phyloP scores from a whole-genome alignment of 1,284 basidiomycete genomes.

The Ceratobasidium sp. region DNA sequence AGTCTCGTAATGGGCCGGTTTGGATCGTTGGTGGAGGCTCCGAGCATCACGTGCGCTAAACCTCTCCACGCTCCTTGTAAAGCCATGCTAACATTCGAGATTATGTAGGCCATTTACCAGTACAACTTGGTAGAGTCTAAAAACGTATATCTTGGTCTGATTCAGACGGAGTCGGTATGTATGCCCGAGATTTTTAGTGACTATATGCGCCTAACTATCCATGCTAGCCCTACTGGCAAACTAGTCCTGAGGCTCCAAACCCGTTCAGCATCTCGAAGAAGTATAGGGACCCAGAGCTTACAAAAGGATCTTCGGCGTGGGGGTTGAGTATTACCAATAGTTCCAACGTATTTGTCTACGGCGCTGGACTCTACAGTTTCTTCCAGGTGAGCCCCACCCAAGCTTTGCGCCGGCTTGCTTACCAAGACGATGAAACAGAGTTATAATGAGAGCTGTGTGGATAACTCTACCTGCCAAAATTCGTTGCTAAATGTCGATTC shows the following conservation, averaged over 20 bases:
- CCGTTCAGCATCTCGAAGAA: conserved; percentile 55
- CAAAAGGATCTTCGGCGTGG: conserved; percentile 67
- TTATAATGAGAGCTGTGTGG: conserved; percentile 63
- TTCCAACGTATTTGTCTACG: conserved; percentile 73
- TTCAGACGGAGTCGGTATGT: conserved; percentile 63
- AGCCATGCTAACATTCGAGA: not conserved
- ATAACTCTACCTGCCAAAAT: conserved; percentile 67
- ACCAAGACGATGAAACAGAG: conserved; percentile 8
- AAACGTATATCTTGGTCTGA: conserved; percentile 79
- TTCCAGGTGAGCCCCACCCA: conserved; percentile 63
- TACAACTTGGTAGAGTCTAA: conserved; percentile 73
- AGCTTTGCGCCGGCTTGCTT: not conserved
- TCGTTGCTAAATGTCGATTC: conserved; percentile 73
- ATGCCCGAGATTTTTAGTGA: not conserved
- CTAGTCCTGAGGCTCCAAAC: conserved; percentile 38
- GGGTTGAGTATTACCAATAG: conserved; percentile 69
- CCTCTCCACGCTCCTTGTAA: not conserved
- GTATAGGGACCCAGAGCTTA: conserved; percentile 70
- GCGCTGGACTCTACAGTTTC: conserved; percentile 78
- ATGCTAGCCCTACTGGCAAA: conserved; percentile 50
- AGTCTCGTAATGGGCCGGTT: conserved; percentile 58
- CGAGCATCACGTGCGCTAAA: conserved; percentile 69
- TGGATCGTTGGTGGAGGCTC: conserved; percentile 55
- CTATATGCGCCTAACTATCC: not conserved
- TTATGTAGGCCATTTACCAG: conserved; percentile 66